Evolutionary conservation across 495 filamentous ascomycete genomes (phyloP), one percentile per base, ranked within the genome.

Genomic region (Pyronema omphalodes): DNA sequence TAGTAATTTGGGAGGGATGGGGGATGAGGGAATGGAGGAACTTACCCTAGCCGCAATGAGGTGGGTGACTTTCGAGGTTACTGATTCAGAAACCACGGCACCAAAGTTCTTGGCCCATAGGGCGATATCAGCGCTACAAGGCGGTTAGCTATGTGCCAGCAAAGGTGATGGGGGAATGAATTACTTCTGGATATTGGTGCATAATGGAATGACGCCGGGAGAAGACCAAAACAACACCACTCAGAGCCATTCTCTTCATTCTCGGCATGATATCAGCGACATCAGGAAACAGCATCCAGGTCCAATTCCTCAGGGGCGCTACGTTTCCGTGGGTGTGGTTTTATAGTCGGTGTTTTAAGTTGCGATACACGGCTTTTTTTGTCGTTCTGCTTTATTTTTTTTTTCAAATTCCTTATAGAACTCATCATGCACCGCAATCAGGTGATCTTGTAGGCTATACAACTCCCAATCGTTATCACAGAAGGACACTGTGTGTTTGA

Each of bases 141-240:
- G 37, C 18, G 37, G 46, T 67, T 45, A 67, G 58, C 46, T 14
- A 15, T 12, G 12, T 9, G 4, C 35, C 44, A 36, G 29, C 8
- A 39, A 41, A 53, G 37, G 41, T 60, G 57, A 61, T 53, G 37
- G 43, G 48, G 44, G 37, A 47, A 29, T 36, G 40, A 46, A 65
- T 69, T 65, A 76, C 71, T 57, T 68, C 56, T 79, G 74, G 39
- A 84, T 76, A 57, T 93, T 79, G n/a, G 81, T 73, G 5, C 80
- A 80, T 5, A 91, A 65, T 14, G 88, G 88, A 8, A 95, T 76
- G 6, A 98, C 78, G 5, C 93, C 91, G 0, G n/a, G 91, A 94
- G 57, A 95, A 82, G 4, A 91, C 86, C 36, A 98, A 70, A 6
- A 76, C 74, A 18, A 78, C 77, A 12, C 77, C 81, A 0, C 70